Base-by-base conservation (phyloP, 2,329 filamentous ascomycete genomes). In the Parastagonospora avenae region DNA sequence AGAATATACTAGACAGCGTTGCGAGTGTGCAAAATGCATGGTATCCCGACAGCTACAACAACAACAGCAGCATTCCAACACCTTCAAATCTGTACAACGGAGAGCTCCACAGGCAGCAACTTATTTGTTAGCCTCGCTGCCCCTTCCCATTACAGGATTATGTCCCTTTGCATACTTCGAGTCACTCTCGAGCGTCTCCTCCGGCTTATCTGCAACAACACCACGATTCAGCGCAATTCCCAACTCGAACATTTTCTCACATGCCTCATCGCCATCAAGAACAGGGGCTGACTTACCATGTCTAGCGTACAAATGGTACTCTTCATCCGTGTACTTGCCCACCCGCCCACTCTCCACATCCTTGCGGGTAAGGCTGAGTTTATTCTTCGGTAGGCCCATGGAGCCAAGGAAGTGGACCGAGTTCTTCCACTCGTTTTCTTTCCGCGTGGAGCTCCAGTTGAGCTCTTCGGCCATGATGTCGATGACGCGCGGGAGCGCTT, bases 401-500 rank as follows among this genome's bases (percentile, higher is more conserved):
- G 82, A 84, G 19, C 77, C 78, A 16, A 88, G 74, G 66, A 80
- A 88, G 2, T 71, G 58, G 11, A 88, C 76, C 5, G 77, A 85
- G 54, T 95, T 86, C 68, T 80, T 88, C 91, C 92, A 96, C 74
- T 96, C 92, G 12, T 81, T 64, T 4, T 92, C 88, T 76, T 91
- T 89, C 57, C 92, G 80, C 62, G 81, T 80, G 49, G 72, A 77
- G 67, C 87, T 85, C 92, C 92, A 97, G 51, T 86, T 82, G 52
- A 96, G 79, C 78, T 97, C 92, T 63, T 89, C 85, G 30, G 80
- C 82, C 92, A 97, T 96, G 53, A 96, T 83, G 71, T 97, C 92
- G 66, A 97, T 94, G 50, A 97, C 85, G 50, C 78, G 82, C 4
- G 93, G 92, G 39, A 96, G 81, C 1, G 91, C 88, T 76, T 96